Evolutionary conservation across 2,329 filamentous ascomycete species (phyloP).

Genomic region (Tolypocladium ophioglossoides): DNA sequence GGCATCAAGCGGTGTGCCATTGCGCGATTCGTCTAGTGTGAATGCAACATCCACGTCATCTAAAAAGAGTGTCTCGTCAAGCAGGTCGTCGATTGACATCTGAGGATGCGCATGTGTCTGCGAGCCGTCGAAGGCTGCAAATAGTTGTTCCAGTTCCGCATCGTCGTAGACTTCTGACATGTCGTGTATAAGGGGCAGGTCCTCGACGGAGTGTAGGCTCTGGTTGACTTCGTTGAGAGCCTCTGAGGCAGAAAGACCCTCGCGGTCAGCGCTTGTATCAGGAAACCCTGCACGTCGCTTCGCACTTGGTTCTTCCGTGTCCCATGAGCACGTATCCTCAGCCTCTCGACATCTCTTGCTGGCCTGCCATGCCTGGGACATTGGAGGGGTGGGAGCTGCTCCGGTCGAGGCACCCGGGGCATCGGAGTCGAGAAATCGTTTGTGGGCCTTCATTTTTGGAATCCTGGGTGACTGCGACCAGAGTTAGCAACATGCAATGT

Average conservation of each 20-base stretch:
- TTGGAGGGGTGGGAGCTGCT: background rate
- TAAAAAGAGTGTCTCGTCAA: background rate
- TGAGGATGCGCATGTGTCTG: background rate
- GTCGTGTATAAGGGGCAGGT: background rate
- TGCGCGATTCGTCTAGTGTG: too few species aligned
- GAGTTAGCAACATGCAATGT: background rate
- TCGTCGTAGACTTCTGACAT: background rate
- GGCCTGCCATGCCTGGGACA: background rate
- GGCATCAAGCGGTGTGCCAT: background rate
- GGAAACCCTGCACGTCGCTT: background rate
- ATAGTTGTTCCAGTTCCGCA: background rate
- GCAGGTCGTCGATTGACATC: background rate
- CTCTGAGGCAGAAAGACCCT: too few species aligned
- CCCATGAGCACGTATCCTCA: background rate
- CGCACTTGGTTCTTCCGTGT: background rate
- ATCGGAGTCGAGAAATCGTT: background rate
- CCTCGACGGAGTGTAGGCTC: background rate
- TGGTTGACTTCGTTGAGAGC: background rate
- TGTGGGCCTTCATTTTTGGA: background rate
- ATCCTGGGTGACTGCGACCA: background rate
- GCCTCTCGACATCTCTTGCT: background rate
- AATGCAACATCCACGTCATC: background rate
- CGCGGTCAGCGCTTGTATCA: background rate
- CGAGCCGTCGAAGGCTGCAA: background rate
- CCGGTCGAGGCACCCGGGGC: background rate